These are phyloP conservation scores for Fusarium sp. DNA, from an alignment of 2,329 filamentous ascomycete species.

Conservation along the genomic window DNA sequence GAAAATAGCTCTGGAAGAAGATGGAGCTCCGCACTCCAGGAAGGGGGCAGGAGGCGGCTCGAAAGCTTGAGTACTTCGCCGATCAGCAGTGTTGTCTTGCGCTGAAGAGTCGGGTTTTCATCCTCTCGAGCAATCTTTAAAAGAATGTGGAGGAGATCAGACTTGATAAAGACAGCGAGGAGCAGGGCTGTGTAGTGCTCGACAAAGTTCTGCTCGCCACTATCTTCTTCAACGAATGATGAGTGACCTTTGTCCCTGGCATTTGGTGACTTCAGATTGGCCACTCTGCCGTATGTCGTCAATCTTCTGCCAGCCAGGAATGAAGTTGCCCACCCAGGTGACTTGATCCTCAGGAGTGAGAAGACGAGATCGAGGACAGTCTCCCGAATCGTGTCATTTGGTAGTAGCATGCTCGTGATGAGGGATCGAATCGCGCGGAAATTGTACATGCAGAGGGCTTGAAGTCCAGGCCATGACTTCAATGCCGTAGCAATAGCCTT, in stretches of 20 bases:
- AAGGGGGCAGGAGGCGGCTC: slow-evolving; percentile 82
- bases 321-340: slow-evolving; percentile 90
- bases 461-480: slow-evolving; percentile 92
- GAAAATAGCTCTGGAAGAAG: slow-evolving; percentile 87
- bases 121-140: slow-evolving; percentile 74
- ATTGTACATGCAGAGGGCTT: slow-evolving; percentile 88
- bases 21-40: slow-evolving; percentile 86
- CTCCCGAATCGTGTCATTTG: slow-evolving; percentile 69
- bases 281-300: slow-evolving; percentile 95
- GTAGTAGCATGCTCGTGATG: slow-evolving; percentile 69
- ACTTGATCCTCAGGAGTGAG: slow-evolving; percentile 84
- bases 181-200: slow-evolving; percentile 94
- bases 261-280: slow-evolving; percentile 77
- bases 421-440: slow-evolving; percentile 87
- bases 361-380: slow-evolving; percentile 91
- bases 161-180: slow-evolving; percentile 84
- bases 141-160: slow-evolving; percentile 74
- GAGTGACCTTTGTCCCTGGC: slow-evolving; percentile 60
- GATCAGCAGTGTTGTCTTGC: slow-evolving; percentile 90
- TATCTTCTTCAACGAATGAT: slow-evolving; percentile 71
- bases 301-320: slow-evolving; percentile 92
- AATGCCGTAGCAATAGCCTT: slow-evolving; percentile 92
- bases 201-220: slow-evolving; percentile 83
- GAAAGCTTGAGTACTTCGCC: slow-evolving; percentile 92
- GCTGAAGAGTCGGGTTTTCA: slow-evolving; percentile 76